Conservation (phyloP, 2,329 filamentous ascomycete genomes). For the Fusarium tricinctum region DNA sequence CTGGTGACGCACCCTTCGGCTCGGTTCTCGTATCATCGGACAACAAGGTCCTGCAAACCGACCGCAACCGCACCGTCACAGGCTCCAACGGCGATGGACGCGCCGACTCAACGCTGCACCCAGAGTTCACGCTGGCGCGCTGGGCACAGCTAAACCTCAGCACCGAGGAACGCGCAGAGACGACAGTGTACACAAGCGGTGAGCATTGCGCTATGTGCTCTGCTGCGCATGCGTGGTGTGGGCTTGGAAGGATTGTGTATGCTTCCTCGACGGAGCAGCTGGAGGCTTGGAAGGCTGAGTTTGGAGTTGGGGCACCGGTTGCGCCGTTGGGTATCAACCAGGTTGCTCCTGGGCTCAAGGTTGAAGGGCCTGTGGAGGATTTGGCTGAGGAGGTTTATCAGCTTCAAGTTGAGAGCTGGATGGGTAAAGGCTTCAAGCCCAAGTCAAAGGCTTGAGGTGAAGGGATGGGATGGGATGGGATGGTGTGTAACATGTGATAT, state of each 20-base stretch:
- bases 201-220: conserved; percentile 58
- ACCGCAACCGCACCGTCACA: conserved; percentile 55
- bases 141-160: conserved; percentile 56
- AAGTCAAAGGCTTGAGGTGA: conserved; percentile 21
- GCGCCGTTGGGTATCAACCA: conserved; percentile 49
- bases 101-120: conserved; percentile 54
- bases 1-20: conserved; percentile 56
- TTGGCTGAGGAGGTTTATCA: conserved; percentile 51
- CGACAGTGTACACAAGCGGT: conserved; percentile 56
- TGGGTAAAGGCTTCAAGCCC: conserved; percentile 26
- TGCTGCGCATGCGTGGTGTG: conserved; percentile 54
- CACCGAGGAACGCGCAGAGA: conserved; percentile 57
- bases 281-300: conserved; percentile 49
- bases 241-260: conserved; percentile 55
- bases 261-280: conserved; percentile 51
- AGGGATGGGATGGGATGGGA: neutral
- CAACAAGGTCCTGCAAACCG: conserved; percentile 50
- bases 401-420: conserved; percentile 48
- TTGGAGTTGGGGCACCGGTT: conserved; percentile 45
- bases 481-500: neutral
- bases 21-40: conserved; percentile 53
- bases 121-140: conserved; percentile 55
- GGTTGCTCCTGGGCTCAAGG: conserved; percentile 49
- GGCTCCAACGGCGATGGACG: conserved; percentile 46
- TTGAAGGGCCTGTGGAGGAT: conserved; percentile 51